Percentiles rank a stretch among this genome's conserved stretches.
These are phyloP conservation scores for Erysimum cheiri DNA, from an alignment of 441 rosid genomes.

Conservation along the genomic window DNA sequence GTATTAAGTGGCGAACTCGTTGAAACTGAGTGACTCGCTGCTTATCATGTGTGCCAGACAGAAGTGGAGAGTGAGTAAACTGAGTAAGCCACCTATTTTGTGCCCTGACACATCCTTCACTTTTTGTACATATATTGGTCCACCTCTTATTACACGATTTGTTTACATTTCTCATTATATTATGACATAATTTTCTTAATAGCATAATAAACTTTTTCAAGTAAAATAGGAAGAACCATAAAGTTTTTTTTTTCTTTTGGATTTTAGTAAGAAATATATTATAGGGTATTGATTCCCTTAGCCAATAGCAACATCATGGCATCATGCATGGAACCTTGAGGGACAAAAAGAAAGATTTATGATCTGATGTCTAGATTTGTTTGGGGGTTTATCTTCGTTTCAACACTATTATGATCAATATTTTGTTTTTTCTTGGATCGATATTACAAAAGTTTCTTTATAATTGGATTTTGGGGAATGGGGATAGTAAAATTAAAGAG, in stretches of 20 bases:
- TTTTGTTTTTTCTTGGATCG: not conserved
- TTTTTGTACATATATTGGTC: constrained; percentile 40
- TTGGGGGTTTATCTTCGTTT: constrained; percentile 29
- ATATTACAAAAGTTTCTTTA: constrained; percentile 8
- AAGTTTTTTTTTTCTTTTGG: constrained; percentile 21
- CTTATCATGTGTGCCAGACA: constrained; percentile 42
- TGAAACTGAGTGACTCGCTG: constrained; percentile 33
- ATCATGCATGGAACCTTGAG: constrained; percentile 43
- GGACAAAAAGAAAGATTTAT: constrained; percentile 41
- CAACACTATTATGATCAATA: constrained; percentile 23
- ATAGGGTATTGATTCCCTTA: constrained; percentile 43
- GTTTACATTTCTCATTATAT: constrained; percentile 13
- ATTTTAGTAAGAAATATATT: constrained; percentile 10
- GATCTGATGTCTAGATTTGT: constrained; percentile 43
- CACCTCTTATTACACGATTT: constrained; percentile 36
- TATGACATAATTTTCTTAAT: constrained; percentile 1
- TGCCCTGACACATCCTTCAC: constrained; percentile 42
- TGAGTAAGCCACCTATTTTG: constrained; percentile 43
- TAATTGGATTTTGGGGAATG: not conserved
- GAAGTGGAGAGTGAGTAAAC: constrained; percentile 43
- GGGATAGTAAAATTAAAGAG: not conserved
- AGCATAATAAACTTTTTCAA: constrained; percentile 23
- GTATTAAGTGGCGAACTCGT: constrained; percentile 7
- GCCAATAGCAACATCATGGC: constrained; percentile 40
- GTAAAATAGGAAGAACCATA: constrained; percentile 4